Percentiles rank a stretch among this genome's conserved stretches.
Conservation (phyloP, 2,329 filamentous ascomycete species). For the Botrytis galanthina region DNA sequence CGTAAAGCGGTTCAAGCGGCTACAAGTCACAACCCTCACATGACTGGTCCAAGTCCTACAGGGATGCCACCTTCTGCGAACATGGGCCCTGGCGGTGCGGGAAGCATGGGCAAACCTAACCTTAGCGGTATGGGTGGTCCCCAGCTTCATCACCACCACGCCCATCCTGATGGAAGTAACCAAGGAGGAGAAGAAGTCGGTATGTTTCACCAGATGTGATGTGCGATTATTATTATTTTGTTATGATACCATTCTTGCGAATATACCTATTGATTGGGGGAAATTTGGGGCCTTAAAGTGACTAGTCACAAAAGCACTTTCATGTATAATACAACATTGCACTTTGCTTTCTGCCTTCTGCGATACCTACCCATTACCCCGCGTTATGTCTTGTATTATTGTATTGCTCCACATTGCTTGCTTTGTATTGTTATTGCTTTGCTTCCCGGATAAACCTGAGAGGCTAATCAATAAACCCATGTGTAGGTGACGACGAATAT, state of each 20-base stretch:
- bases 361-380: constrained; percentile 33
- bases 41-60: constrained; percentile 66
- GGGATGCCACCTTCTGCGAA: constrained; percentile 61
- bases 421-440: constrained; percentile 26
- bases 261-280: constrained; percentile 32
- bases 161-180: constrained; percentile 64
- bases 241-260: constrained; percentile 38
- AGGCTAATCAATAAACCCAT: constrained; percentile 37
- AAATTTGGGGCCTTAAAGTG: constrained; percentile 23
- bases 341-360: constrained; percentile 34
- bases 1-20: constrained; percentile 66
- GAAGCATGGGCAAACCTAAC: constrained; percentile 63
- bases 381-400: constrained; percentile 34
- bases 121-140: constrained; percentile 62
- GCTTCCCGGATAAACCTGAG: constrained; percentile 35
- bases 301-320: constrained; percentile 34
- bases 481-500: constrained; percentile 60
- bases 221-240: constrained; percentile 36
- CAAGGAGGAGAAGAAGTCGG: constrained; percentile 79
- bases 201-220: constrained; percentile 88
- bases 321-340: constrained; percentile 41
- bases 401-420: constrained; percentile 29
- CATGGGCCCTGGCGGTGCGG: constrained; percentile 55
- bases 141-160: constrained; percentile 70
- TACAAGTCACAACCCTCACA: constrained; percentile 55